Conservation (phyloP, 164 flowering plant genomes). For the Liriodendron chinense region DNA sequence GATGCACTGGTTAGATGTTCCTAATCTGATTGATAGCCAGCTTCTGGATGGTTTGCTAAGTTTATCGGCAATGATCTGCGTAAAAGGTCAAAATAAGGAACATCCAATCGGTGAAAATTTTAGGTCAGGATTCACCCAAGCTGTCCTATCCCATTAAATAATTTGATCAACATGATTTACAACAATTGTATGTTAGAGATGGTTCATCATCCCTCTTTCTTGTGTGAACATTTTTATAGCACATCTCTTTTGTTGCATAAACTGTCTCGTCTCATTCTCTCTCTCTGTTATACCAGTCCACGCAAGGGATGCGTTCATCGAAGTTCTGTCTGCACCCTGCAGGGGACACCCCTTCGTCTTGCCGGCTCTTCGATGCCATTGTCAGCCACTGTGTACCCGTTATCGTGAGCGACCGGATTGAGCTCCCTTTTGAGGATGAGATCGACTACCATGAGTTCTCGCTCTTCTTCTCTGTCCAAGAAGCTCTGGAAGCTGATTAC, state of each 20-base stretch:
- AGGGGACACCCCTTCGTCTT: constrained; percentile 97
- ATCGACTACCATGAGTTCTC: constrained; percentile 79
- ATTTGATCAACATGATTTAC: too few relatives aligned
- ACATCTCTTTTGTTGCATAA: neutral
- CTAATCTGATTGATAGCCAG: too few relatives aligned
- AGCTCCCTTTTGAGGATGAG: constrained; percentile 92
- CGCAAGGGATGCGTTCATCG: constrained; percentile 80
- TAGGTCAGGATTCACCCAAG: too few relatives aligned
- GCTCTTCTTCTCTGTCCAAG: constrained; percentile 72
- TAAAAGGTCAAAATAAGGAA: too few relatives aligned
- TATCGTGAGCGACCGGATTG: constrained; percentile 86
- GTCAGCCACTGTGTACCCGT: constrained; percentile 97
- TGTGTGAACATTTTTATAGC: neutral
- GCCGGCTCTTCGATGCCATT: constrained; percentile 94
- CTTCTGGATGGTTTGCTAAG: too few relatives aligned
- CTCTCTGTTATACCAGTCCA: constrained; percentile 44
- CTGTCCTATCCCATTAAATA: too few relatives aligned
- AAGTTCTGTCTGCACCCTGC: constrained; percentile 96
- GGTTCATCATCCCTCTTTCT: neutral
- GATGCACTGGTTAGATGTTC: too few relatives aligned
- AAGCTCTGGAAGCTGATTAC: constrained; percentile 70
- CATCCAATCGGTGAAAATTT: too few relatives aligned
- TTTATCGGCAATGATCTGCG: too few relatives aligned
- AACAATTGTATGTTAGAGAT: neutral
- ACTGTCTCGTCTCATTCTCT: constrained; percentile 3